Conservation (phyloP, 345 rosid genomes). For the Lepidium sativum region DNA sequence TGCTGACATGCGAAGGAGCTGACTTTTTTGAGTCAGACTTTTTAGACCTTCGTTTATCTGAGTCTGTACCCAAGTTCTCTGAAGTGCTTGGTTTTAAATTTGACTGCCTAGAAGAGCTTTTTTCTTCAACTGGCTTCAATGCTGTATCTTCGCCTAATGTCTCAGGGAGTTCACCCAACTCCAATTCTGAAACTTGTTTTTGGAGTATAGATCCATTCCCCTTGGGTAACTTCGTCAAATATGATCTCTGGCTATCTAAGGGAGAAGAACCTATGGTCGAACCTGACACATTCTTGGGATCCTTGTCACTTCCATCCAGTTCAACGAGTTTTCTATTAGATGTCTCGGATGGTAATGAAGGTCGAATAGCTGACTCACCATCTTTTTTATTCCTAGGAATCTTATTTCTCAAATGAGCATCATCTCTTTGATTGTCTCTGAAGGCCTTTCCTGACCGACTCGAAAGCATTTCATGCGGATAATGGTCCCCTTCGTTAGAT, state of each 20-base stretch:
- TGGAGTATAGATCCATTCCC: constrained; percentile 53
- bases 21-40: constrained; percentile 50
- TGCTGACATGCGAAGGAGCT: constrained; percentile 34
- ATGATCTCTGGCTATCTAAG: constrained; percentile 32
- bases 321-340: constrained; percentile 42
- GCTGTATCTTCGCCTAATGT: constrained; percentile 45
- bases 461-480: constrained; percentile 34
- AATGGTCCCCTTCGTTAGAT: constrained; percentile 34
- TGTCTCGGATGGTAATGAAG: constrained; percentile 38
- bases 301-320: constrained; percentile 43
- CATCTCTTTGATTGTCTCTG: constrained; percentile 49
- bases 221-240: constrained; percentile 32
- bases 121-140: constrained; percentile 54
- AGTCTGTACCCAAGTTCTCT: constrained; percentile 45
- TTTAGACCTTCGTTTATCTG: constrained; percentile 48
- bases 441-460: constrained; percentile 37
- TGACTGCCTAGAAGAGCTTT: constrained; percentile 47
- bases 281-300: constrained; percentile 39
- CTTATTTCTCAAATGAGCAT: constrained; percentile 35
- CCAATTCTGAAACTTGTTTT: constrained; percentile 75
- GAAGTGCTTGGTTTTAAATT: constrained; percentile 48
- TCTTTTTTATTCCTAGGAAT: constrained; percentile 45
- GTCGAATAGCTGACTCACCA: constrained; percentile 45
- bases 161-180: constrained; percentile 90
- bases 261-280: constrained; percentile 38